Percentiles rank a stretch among this genome's conserved stretches.
Conservation (phyloP, 2,329 filamentous ascomycete species). For the Lachnellula willkommii region DNA sequence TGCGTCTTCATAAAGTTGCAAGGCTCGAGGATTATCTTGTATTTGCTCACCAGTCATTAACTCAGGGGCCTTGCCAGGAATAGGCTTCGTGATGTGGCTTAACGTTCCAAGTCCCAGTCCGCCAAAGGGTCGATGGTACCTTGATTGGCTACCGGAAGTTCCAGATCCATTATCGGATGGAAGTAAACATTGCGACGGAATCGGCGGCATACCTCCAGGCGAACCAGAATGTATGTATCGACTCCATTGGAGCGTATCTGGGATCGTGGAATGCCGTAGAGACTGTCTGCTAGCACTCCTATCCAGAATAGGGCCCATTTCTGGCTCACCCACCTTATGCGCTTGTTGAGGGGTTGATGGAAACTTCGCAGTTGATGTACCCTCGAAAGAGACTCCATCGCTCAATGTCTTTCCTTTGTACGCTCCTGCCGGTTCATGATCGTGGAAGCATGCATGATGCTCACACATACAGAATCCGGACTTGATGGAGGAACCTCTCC, state of each 20-base stretch:
- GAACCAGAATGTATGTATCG: slow-evolving; percentile 23
- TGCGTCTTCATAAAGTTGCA: slow-evolving; percentile 26
- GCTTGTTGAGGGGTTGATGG: neutral
- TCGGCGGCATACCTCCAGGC: slow-evolving; percentile 27
- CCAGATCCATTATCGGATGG: slow-evolving; percentile 30
- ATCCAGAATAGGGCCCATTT: neutral
- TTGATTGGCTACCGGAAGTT: slow-evolving; percentile 23
- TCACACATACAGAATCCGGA: slow-evolving; percentile 44
- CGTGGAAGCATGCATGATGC: slow-evolving; percentile 54
- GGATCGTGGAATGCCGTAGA: slow-evolving; percentile 11
- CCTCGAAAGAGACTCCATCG: slow-evolving; percentile 9
- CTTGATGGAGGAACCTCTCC: slow-evolving; percentile 4
- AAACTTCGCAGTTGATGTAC: neutral
- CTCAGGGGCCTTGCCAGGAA: slow-evolving; percentile 1
- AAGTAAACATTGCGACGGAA: slow-evolving; percentile 33
- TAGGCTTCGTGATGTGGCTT: slow-evolving; percentile 21
- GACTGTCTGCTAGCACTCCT: neutral
- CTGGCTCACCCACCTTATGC: neutral
- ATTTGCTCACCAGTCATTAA: slow-evolving; percentile 2
- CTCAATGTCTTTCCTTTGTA: slow-evolving; percentile 5
- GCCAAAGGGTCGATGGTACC: slow-evolving; percentile 24
- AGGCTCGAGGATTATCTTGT: slow-evolving; percentile 7
- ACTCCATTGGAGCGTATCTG: slow-evolving; percentile 27
- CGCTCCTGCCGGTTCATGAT: slow-evolving; percentile 19
- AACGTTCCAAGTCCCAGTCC: slow-evolving; percentile 25